Evolutionary conservation across 2,329 filamentous ascomycete genomes (phyloP), one percentile per base, ranked within the genome.

Genomic region (Dothistroma pini): DNA sequence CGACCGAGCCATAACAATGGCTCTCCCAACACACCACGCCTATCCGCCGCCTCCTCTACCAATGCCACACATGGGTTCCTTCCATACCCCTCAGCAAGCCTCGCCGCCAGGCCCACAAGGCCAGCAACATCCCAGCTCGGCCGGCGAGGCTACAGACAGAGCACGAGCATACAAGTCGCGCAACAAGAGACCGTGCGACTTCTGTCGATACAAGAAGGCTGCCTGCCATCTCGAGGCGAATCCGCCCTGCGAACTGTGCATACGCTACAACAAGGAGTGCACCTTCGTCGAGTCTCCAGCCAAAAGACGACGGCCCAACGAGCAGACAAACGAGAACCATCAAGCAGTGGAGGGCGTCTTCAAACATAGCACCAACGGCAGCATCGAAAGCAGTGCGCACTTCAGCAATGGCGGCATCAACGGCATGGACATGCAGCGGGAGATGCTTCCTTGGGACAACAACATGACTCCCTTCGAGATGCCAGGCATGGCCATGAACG

Each of bases 201-300:
- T 79, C 65, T 80, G 78, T 63, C 73, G 77, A 11, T 76, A 75
- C 19, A 75, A 78, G 59, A 78, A 80, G 64, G 76, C 78, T 0
- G 78, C 78, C 10, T 80, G 78, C 64, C 77, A 78, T 59, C 76
- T 80, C 49, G 76, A 79, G 25, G 67, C 63, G 9, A 63, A 70
- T 14, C 78, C 78, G 16, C 78, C 78, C 6, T 80, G 78, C 62
- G 75, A 76, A 56, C 68, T 79, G 9, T 80, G 78, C 59, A 68
- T 74, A n/a, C 71, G 76, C 9, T 77, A 79, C 62, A 73, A 73
- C 62, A 75, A 75, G 38, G 72, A 77, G 32, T 80, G 78, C 66
- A 80, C 78, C 2, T 80, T 80, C 64, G 70, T 80, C 21, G 78
- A 80, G 60, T 68, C 69, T 32, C 69, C 71, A 35, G 73, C 72